Conservation (phyloP, 192 early-diverging fungal genomes). For the Umbelopsis sp. region DNA sequence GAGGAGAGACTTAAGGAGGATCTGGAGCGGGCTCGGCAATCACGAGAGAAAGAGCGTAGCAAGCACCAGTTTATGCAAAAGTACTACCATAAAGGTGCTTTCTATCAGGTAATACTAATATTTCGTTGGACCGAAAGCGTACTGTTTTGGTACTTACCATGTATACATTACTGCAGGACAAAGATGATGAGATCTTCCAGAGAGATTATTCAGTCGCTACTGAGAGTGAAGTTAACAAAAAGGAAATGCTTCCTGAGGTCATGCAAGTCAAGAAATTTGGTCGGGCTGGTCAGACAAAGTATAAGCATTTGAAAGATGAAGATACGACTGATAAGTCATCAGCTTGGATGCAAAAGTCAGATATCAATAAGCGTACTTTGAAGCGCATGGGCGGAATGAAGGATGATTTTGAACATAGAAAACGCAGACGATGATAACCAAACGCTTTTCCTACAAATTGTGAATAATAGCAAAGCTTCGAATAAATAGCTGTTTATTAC, state of each 20-base stretch:
- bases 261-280: constrained; percentile 96
- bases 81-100: constrained; percentile 90
- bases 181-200: constrained; percentile 57
- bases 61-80: constrained; percentile 70
- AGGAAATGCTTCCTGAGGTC: constrained; percentile 76
- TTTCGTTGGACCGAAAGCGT: neutral
- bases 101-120: constrained; percentile 60
- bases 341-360: constrained; percentile 40
- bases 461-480: neutral
- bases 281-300: constrained; percentile 82
- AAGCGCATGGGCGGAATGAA: constrained; percentile 58
- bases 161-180: constrained; percentile 40
- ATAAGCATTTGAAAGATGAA: constrained; percentile 81
- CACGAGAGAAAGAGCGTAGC: constrained; percentile 63
- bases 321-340: constrained; percentile 64
- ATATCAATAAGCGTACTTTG: constrained; percentile 49
- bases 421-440: constrained; percentile 26
- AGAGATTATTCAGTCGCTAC: constrained; percentile 77
- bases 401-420: constrained; percentile 51
- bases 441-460: no score
- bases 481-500: neutral
- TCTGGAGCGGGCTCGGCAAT: constrained; percentile 59
- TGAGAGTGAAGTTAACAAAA: constrained; percentile 61
- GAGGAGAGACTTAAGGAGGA: constrained; percentile 77
- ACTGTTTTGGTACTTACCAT: neutral